phyloP scores from a whole-genome alignment of 2,329 filamentous ascomycete genomes.

The Endothia cerciana region DNA sequence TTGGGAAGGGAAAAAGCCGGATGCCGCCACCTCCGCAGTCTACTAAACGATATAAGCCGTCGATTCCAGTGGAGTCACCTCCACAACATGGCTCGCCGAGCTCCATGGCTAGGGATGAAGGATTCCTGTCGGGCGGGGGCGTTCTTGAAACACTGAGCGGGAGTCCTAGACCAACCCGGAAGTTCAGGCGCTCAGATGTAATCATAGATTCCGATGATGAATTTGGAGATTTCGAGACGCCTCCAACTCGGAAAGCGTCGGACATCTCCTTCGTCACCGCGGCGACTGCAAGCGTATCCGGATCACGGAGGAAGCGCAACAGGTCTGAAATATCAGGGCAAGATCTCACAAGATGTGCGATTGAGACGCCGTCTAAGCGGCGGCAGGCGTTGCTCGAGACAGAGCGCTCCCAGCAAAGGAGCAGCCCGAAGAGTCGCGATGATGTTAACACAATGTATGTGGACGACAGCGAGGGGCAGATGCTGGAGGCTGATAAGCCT shows the following conservation, averaged over 20 bases:
- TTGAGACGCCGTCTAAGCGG: conserved; percentile 13
- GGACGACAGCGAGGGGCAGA: not conserved
- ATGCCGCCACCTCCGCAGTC: not conserved
- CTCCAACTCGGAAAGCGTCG: conserved; percentile 41
- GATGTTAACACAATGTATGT: conserved; percentile 10
- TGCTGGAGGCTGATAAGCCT: conserved; percentile 20
- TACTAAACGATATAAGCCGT: not conserved
- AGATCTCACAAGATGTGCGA: not conserved
- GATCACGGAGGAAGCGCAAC: conserved; percentile 13
- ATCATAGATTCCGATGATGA: conserved; percentile 54
- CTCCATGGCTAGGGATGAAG: not conserved
- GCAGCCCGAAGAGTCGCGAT: not conserved
- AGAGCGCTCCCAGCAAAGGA: not conserved
- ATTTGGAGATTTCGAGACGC: conserved; percentile 53
- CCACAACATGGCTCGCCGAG: not conserved
- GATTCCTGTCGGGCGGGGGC: conserved; percentile 11
- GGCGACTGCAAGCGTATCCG: conserved; percentile 16
- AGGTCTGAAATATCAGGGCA: conserved; percentile 1
- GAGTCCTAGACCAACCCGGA: conserved; percentile 31
- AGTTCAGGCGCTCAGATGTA: conserved; percentile 37
- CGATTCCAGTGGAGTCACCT: conserved; percentile 3
- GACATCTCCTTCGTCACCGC: conserved; percentile 34
- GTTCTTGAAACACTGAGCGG: conserved; percentile 27
- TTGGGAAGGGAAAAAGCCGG: conserved; percentile 29
- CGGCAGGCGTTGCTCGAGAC: not conserved